Evolutionary conservation across 2,329 filamentous ascomycete genomes (phyloP).

Genomic region (Botryotinia calthae): DNA sequence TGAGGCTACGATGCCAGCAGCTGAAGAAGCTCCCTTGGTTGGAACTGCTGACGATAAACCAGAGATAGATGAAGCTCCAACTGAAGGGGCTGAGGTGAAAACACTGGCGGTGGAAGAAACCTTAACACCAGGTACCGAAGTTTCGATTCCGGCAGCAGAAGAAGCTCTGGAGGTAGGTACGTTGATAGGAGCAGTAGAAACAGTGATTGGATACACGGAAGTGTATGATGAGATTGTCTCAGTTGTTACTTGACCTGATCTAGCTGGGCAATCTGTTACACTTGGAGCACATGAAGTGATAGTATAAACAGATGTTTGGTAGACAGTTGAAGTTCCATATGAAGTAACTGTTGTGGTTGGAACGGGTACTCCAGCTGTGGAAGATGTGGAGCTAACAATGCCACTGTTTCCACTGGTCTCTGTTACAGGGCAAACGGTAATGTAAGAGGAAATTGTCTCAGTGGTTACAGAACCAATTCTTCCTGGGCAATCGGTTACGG

Average conservation of each 20-base stretch:
- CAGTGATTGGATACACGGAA: constrained; percentile 37
- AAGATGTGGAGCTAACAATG: constrained; percentile 5
- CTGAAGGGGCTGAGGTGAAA: too few relatives aligned
- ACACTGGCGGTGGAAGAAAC: background rate
- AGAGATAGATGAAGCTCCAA: background rate
- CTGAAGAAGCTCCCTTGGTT: background rate
- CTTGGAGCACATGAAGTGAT: constrained; percentile 49
- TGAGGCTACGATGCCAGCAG: too few relatives aligned
- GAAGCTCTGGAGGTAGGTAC: background rate
- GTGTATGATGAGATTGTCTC: constrained; percentile 46
- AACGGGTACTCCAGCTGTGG: background rate
- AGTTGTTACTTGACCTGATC: constrained; percentile 41
- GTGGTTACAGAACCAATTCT: constrained; percentile 35
- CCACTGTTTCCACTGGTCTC: constrained; percentile 32
- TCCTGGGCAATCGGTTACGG: constrained; percentile 52
- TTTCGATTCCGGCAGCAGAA: background rate
- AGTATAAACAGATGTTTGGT: constrained; percentile 50
- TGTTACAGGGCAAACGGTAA: constrained; percentile 42
- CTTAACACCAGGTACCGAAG: background rate
- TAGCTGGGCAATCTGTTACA: constrained; percentile 52
- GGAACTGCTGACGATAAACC: background rate
- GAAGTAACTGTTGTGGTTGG: constrained; percentile 13
- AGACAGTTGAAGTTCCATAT: constrained; percentile 47
- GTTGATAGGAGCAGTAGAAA: constrained; percentile 5
- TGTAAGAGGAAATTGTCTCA: constrained; percentile 41